A percentile compares a stretch with the other conserved stretches of the same genome.
Conservation (phyloP, 768 basidiomycete genomes). For the Auriscalpium microsporum region DNA sequence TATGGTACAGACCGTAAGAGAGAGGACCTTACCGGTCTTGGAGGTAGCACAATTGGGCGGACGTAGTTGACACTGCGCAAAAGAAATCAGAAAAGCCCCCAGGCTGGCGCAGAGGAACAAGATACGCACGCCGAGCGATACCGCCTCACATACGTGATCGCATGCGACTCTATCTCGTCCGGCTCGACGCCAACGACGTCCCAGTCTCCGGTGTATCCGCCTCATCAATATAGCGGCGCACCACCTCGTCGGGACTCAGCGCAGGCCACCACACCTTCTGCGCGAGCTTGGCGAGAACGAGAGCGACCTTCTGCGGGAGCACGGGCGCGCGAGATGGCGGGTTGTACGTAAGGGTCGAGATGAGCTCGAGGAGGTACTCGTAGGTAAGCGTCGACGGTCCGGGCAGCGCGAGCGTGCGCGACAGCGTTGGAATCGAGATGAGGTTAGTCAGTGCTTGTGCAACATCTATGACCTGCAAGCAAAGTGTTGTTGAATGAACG, state of each 20-base stretch:
- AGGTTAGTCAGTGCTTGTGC: slow-evolving; percentile 86
- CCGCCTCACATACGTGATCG: slow-evolving; percentile 82
- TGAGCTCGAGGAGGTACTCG: slow-evolving; percentile 72
- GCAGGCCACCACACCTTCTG: slow-evolving; percentile 86
- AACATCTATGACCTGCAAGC: slow-evolving; percentile 78
- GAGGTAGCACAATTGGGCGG: slow-evolving; percentile 58
- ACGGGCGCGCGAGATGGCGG: slow-evolving; percentile 64
- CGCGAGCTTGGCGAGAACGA: slow-evolving; percentile 52
- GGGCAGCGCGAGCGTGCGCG: slow-evolving; percentile 72
- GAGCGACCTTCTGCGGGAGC: slow-evolving; percentile 67
- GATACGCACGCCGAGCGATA: slow-evolving; percentile 79
- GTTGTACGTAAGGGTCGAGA: slow-evolving; percentile 72
- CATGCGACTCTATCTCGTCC: slow-evolving; percentile 78
- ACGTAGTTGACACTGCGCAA: slow-evolving; percentile 58
- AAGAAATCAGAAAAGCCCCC: slow-evolving; percentile 2
- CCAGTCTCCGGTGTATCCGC: slow-evolving; percentile 67
- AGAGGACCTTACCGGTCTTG: slow-evolving; percentile 35
- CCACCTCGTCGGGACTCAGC: slow-evolving; percentile 84
- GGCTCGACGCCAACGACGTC: slow-evolving; percentile 73
- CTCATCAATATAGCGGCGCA: slow-evolving; percentile 82
- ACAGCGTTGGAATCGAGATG: slow-evolving; percentile 49
- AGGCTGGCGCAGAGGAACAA: slow-evolving; percentile 4
- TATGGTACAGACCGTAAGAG: no score
- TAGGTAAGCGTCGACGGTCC: slow-evolving; percentile 83
- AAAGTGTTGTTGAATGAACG: slow-evolving; percentile 1